These are phyloP conservation scores for Rubus parviflorus DNA, from an alignment of 306 rosid genomes.

Conservation along the genomic window DNA sequence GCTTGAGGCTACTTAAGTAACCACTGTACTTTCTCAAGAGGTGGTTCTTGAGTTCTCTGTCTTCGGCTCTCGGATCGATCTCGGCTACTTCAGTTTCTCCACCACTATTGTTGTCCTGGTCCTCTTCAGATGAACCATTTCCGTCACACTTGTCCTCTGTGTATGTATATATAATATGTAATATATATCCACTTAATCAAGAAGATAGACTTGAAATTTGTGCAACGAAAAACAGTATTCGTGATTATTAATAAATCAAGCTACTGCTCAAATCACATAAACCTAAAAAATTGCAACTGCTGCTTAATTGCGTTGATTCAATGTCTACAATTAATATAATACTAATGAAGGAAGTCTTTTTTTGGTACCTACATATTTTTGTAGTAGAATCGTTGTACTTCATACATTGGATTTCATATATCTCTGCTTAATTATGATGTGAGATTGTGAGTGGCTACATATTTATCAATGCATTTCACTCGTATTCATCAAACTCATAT, in stretches of 20 bases:
- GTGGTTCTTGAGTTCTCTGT: slow-evolving; percentile 87
- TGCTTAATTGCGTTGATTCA: neutral
- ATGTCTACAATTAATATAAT: too few species aligned
- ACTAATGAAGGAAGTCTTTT: too few species aligned
- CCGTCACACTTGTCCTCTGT: slow-evolving; percentile 78
- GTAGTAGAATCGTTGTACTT: too few species aligned
- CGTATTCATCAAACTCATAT: too few species aligned
- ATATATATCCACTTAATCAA: neutral
- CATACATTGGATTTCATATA: too few species aligned
- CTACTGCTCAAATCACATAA: neutral
- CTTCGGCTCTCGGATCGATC: slow-evolving; percentile 90
- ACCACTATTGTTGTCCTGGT: slow-evolving; percentile 80
- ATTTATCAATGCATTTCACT: neutral
- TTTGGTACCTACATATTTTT: too few species aligned
- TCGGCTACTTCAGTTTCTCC: slow-evolving; percentile 82
- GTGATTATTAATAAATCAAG: too few species aligned
- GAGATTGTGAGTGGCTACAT: too few species aligned
- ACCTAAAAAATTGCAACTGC: neutral
- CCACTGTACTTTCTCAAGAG: slow-evolving; percentile 89
- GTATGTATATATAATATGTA: neutral
- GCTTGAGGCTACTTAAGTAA: slow-evolving; percentile 86
- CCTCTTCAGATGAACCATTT: slow-evolving; percentile 83
- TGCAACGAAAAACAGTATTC: neutral
- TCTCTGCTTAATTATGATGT: too few species aligned
- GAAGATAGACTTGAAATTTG: neutral